Conservation (phyloP, 768 basidiomycete species). For the Dendrothele bispora region DNA sequence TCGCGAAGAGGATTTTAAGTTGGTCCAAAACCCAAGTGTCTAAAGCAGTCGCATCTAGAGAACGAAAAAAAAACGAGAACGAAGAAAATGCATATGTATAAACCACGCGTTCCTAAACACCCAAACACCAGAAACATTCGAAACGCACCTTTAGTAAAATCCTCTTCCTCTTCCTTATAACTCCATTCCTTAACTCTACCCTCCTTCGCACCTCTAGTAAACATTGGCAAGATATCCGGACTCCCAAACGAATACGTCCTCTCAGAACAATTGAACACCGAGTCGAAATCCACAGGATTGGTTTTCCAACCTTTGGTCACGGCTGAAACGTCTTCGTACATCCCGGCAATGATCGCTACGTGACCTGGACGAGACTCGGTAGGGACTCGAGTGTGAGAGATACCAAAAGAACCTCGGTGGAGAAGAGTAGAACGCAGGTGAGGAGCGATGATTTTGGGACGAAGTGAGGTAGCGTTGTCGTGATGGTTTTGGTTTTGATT, state of each 20-base stretch:
- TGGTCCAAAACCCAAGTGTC: slow-evolving; percentile 81
- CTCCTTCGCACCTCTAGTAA: slow-evolving; percentile 67
- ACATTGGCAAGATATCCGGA: slow-evolving; percentile 90
- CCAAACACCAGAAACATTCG: no score
- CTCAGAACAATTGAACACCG: slow-evolving; percentile 81
- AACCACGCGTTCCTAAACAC: no score
- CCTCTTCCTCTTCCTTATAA: slow-evolving; percentile 77
- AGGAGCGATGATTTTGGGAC: slow-evolving; percentile 72
- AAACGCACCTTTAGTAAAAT: slow-evolving; percentile 80
- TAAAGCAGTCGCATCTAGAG: slow-evolving; percentile 68
- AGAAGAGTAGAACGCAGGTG: slow-evolving; percentile 68
- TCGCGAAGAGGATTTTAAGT: slow-evolving; percentile 58
- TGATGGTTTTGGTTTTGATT: no score
- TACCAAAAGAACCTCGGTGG: slow-evolving; percentile 72
- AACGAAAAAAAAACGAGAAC: neutral
- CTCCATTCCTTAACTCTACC: slow-evolving; percentile 75
- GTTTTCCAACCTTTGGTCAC: slow-evolving; percentile 91
- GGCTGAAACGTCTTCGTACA: slow-evolving; percentile 90
- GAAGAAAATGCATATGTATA: neutral
- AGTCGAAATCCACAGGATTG: slow-evolving; percentile 86
- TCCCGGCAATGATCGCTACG: slow-evolving; percentile 89
- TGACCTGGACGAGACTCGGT: slow-evolving; percentile 89
- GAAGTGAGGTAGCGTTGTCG: no score
- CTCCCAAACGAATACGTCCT: slow-evolving; percentile 83
- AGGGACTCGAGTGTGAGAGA: slow-evolving; percentile 84